These are phyloP conservation scores for Lentinula novae-zelandiae DNA, from an alignment of 1,284 basidiomycete genomes.

Conservation along the genomic window DNA sequence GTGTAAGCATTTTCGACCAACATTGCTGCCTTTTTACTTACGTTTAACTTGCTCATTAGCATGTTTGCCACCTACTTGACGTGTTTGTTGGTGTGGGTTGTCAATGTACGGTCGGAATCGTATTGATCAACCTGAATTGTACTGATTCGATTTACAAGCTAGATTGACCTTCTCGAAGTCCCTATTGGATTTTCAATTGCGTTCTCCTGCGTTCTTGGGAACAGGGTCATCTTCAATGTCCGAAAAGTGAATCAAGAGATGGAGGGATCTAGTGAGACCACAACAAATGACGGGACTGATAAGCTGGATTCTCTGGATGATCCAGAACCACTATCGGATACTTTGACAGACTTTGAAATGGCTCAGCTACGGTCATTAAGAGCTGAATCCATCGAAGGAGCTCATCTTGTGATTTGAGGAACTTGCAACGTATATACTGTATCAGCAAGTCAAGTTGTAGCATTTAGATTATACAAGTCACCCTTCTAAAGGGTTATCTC, in stretches of 20 bases:
- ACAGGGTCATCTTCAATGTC: conserved; percentile 52
- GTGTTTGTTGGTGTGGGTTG: conserved; percentile 48
- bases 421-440: not conserved
- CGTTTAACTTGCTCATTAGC: conserved; percentile 23
- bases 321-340: conserved; percentile 14
- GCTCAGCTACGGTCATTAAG: conserved; percentile 34
- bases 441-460: not conserved
- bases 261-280: conserved; percentile 15
- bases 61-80: conserved; percentile 53
- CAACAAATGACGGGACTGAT: not conserved
- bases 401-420: conserved; percentile 3
- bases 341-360: conserved; percentile 37
- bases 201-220: conserved; percentile 53
- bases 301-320: not conserved
- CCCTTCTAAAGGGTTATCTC: not conserved
- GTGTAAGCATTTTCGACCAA: conserved; percentile 31
- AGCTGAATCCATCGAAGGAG: conserved; percentile 15
- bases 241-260: conserved; percentile 36
- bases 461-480: not conserved
- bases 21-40: no score
- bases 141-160: not conserved
- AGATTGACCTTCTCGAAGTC: conserved; percentile 41
- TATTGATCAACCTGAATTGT: not conserved
- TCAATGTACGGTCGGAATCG: conserved; percentile 31
- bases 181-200: conserved; percentile 55